Conservation (phyloP, 2,329 filamentous ascomycete species). For the Epichloe uncinata region DNA sequence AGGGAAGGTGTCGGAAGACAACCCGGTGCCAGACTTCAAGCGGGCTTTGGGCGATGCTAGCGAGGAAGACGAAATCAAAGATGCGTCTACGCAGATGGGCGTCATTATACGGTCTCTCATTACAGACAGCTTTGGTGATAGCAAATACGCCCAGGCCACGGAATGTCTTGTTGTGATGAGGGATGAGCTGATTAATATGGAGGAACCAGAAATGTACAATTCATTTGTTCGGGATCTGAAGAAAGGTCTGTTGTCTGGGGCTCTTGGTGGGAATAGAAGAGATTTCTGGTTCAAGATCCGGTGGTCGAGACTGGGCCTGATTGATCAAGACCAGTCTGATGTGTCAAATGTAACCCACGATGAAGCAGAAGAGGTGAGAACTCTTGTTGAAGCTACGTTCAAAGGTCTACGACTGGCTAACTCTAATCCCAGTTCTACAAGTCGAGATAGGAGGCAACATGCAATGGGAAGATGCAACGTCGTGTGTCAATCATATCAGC, state of each 20-base stretch:
- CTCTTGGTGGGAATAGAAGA: slow-evolving; percentile 61
- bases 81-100: slow-evolving; percentile 63
- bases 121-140: slow-evolving; percentile 59
- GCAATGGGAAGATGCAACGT: neutral
- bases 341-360: slow-evolving; percentile 53
- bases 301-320: slow-evolving; percentile 54
- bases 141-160: slow-evolving; percentile 57
- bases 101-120: slow-evolving; percentile 57
- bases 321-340: slow-evolving; percentile 50
- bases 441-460: slow-evolving; percentile 14
- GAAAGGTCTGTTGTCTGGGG: slow-evolving; percentile 50
- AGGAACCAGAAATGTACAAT: slow-evolving; percentile 69
- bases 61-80: slow-evolving; percentile 47
- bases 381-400: neutral
- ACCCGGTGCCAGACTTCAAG: slow-evolving; percentile 85
- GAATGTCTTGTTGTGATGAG: slow-evolving; percentile 70
- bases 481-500: neutral
- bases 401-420: slow-evolving; percentile 11
- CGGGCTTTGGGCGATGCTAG: slow-evolving; percentile 53
- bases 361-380: slow-evolving; percentile 50
- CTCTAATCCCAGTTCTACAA: slow-evolving; percentile 22
- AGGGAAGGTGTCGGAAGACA: slow-evolving; percentile 41
- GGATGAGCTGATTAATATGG: slow-evolving; percentile 59
- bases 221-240: slow-evolving; percentile 60
- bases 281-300: slow-evolving; percentile 74